Conservation (phyloP, 768 basidiomycete genomes). For the Auricularia sp. region DNA sequence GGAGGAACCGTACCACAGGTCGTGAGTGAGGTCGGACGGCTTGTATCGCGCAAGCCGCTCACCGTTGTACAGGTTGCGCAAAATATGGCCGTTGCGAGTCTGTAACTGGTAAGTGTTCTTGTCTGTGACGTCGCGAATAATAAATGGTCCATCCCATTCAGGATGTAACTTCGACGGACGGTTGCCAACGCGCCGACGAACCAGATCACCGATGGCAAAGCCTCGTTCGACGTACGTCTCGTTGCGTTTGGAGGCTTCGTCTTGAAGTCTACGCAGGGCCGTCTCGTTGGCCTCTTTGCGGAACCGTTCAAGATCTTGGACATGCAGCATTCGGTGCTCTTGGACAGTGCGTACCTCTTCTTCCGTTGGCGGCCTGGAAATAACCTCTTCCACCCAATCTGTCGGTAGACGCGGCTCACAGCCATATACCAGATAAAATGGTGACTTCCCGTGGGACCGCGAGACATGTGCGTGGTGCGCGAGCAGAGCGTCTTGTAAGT, state of each 20-base stretch:
- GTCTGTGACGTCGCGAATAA: constrained; percentile 2
- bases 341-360: constrained; percentile 9
- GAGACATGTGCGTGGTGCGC: constrained; percentile 13
- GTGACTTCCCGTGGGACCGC: constrained; percentile 9
- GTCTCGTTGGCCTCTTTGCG: constrained; percentile 12
- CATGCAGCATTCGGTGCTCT: constrained; percentile 8
- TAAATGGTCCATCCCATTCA: constrained; percentile 17
- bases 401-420: constrained; percentile 11
- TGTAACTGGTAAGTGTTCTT: constrained; percentile 17
- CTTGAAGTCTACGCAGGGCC: constrained; percentile 11
- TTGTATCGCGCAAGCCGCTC: background rate
- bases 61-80: background rate
- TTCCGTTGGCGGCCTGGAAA: constrained; percentile 13
- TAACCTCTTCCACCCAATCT: constrained; percentile 9
- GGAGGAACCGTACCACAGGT: background rate
- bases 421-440: constrained; percentile 12
- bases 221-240: constrained; percentile 11
- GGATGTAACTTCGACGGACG: constrained; percentile 16
- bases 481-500: constrained; percentile 14
- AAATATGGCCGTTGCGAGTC: constrained; percentile 4
- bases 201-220: constrained; percentile 14
- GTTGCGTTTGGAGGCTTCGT: constrained; percentile 11
- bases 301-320: constrained; percentile 13
- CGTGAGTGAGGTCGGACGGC: background rate
- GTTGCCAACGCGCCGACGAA: constrained; percentile 7